Conservation (phyloP, 208 protist species). For the Crithidia thermophila region DNA sequence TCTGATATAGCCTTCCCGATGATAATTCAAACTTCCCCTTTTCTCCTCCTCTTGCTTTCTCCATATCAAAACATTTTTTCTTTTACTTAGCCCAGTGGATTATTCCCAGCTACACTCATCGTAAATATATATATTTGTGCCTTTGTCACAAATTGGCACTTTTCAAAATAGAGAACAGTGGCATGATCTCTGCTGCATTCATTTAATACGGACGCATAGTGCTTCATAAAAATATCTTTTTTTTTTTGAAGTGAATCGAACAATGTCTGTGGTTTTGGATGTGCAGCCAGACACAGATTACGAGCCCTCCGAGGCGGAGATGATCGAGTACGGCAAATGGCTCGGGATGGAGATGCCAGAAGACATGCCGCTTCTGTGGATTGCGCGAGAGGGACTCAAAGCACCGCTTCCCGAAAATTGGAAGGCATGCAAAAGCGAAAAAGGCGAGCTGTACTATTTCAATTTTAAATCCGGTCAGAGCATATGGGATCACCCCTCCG, state of each 20-base stretch:
- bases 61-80: not conserved
- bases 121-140: no score
- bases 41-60: no score
- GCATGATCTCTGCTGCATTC: no score
- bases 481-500: constrained; percentile 96
- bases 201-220: not conserved
- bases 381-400: constrained; percentile 94
- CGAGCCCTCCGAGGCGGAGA: constrained; percentile 92
- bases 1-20: no score
- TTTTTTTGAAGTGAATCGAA: not conserved
- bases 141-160: no score
- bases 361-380: constrained; percentile 93
- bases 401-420: constrained; percentile 94
- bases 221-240: not conserved
- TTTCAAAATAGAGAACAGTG: no score
- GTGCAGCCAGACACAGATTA: constrained; percentile 81
- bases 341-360: constrained; percentile 94
- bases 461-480: constrained; percentile 93
- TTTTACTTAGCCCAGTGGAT: not conserved
- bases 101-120: not conserved
- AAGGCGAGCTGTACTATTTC: constrained; percentile 96
- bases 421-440: constrained; percentile 93
- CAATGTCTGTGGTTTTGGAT: constrained; percentile 90
- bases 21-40: no score
- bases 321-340: constrained; percentile 95